Evolutionary conservation across 2,329 filamentous ascomycete genomes (phyloP).

Genomic region (Pseudocercospora fijiensis): DNA sequence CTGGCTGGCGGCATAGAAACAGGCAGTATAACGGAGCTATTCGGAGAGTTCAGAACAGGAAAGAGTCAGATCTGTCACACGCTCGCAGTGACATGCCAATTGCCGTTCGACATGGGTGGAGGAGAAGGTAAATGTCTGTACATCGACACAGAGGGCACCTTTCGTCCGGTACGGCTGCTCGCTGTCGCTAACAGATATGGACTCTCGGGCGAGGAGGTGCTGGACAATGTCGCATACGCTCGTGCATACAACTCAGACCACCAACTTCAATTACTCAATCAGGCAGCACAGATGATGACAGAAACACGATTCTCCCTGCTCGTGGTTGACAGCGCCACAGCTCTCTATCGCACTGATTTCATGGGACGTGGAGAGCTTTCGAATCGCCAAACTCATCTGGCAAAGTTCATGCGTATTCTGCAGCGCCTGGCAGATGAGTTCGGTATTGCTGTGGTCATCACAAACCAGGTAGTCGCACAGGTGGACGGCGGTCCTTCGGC

Average conservation of each 20-base stretch:
- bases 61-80: conserved; percentile 99
- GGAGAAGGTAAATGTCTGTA: conserved; percentile 98
- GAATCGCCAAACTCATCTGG: conserved; percentile 83
- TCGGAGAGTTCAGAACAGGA: conserved; percentile 95
- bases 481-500: conserved; percentile 93
- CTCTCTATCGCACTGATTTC: conserved; percentile 94
- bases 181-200: conserved; percentile 93
- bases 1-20: conserved; percentile 94
- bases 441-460: conserved; percentile 96
- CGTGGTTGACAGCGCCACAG: conserved; percentile 92
- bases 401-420: conserved; percentile 82
- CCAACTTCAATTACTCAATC: conserved; percentile 89
- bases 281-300: conserved; percentile 98
- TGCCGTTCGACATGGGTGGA: conserved; percentile 98
- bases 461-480: conserved; percentile 97
- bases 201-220: conserved; percentile 90
- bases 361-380: conserved; percentile 94
- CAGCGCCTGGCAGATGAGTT: conserved; percentile 78
- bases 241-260: conserved; percentile 98
- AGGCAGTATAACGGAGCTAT: conserved; percentile 95
- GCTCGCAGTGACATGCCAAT: conserved; percentile 93
- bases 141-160: conserved; percentile 97
- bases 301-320: conserved; percentile 96
- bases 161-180: conserved; percentile 82
- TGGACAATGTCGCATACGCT: conserved; percentile 98